Evolutionary conservation across 2,329 filamentous ascomycete genomes (phyloP).

Genomic region (Hirsutella minnesotensis): DNA sequence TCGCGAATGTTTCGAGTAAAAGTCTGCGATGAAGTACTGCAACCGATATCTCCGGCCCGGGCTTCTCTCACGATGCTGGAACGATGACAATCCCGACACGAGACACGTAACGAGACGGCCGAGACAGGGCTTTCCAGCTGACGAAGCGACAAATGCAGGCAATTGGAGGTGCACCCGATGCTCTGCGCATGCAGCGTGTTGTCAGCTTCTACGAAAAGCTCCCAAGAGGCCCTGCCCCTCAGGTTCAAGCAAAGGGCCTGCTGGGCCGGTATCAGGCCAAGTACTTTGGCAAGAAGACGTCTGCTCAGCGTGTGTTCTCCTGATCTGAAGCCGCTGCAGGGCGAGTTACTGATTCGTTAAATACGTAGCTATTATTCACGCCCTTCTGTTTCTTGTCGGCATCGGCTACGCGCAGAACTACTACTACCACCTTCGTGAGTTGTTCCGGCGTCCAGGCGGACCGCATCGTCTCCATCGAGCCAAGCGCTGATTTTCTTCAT

Average conservation of each 20-base stretch:
- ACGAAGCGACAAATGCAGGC: slow-evolving; percentile 45
- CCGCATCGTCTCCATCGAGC: neutral
- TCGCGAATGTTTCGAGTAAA: neutral
- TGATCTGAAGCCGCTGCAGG: slow-evolving; percentile 11
- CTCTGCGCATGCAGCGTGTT: slow-evolving; percentile 93
- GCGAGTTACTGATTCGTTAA: slow-evolving; percentile 6
- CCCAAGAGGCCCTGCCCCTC: slow-evolving; percentile 80
- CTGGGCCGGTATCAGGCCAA: slow-evolving; percentile 78
- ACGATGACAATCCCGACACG: too few species aligned
- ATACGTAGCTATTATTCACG: slow-evolving; percentile 69
- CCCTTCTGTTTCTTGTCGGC: slow-evolving; percentile 63
- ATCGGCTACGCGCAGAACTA: slow-evolving; percentile 96
- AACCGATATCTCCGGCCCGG: too few species aligned
- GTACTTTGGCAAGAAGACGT: slow-evolving; percentile 94
- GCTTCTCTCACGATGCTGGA: too few species aligned
- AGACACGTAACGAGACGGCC: slow-evolving; percentile 2
- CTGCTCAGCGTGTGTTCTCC: slow-evolving; percentile 63
- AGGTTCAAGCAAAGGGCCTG: slow-evolving; percentile 69
- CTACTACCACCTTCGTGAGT: slow-evolving; percentile 99
- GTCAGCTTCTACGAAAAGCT: slow-evolving; percentile 99
- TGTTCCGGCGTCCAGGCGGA: slow-evolving; percentile 1
- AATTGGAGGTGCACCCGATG: slow-evolving; percentile 89
- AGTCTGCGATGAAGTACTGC: too few species aligned
- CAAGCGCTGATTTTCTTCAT: neutral
- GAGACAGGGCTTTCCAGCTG: slow-evolving; percentile 17